Percentiles rank a stretch among this genome's conserved stretches.
phyloP scores from a whole-genome alignment of 2,329 filamentous ascomycete genomes.

The Knufia petricola region DNA sequence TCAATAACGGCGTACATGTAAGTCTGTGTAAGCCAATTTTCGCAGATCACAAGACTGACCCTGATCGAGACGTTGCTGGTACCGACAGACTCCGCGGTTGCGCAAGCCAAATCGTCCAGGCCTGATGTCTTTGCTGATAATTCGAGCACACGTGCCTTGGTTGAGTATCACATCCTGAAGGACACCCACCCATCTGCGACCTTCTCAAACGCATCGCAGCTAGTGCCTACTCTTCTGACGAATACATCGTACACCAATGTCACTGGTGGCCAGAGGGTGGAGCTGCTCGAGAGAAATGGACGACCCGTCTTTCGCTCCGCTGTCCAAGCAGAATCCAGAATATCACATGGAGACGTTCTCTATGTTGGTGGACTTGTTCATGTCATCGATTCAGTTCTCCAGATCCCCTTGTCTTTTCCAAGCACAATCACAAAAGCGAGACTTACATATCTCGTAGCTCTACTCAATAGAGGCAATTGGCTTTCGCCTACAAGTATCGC shows the following conservation, averaged over 20 bases:
- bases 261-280: conserved; percentile 50
- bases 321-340: conserved; percentile 39
- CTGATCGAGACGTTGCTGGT: conserved; percentile 13
- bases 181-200: conserved; percentile 35
- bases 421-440: conserved; percentile 35
- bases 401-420: conserved; percentile 37
- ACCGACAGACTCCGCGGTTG: conserved; percentile 16
- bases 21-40: conserved; percentile 6
- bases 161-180: conserved; percentile 51
- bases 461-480: conserved; percentile 35
- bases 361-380: conserved; percentile 49
- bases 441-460: conserved; percentile 39
- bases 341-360: conserved; percentile 41
- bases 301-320: conserved; percentile 46
- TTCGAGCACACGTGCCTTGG: conserved; percentile 35
- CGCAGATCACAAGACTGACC: background rate
- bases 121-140: conserved; percentile 12
- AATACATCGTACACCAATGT: conserved; percentile 48
- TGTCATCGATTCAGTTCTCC: conserved; percentile 41
- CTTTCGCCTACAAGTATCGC: conserved; percentile 22
- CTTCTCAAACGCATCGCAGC: conserved; percentile 28
- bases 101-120: conserved; percentile 9
- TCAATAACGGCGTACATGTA: conserved; percentile 18
- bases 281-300: conserved; percentile 33
- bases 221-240: conserved; percentile 42